Conservation (phyloP, 306 rosid species). For the Hippophae tibetana region DNA sequence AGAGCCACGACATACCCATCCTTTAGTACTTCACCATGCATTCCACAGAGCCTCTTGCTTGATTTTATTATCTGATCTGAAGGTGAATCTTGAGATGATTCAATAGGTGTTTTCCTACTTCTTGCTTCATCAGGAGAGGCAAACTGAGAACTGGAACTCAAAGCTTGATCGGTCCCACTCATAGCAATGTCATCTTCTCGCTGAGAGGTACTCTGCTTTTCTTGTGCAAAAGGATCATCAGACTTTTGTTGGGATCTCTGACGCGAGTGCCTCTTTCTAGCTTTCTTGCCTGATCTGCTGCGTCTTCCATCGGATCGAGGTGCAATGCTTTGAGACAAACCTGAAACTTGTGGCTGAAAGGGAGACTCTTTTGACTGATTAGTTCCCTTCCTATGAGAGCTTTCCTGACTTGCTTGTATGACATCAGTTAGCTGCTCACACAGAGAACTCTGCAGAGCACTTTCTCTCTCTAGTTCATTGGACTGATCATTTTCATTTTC, state of each 20-base stretch:
- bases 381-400: constrained; percentile 53
- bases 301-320: constrained; percentile 76
- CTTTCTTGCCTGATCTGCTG: constrained; percentile 85
- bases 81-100: constrained; percentile 56
- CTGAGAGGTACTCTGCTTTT: constrained; percentile 66
- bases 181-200: constrained; percentile 78
- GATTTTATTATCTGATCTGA: constrained; percentile 45
- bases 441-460: constrained; percentile 40
- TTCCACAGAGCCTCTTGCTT: constrained; percentile 51
- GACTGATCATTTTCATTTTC: constrained; percentile 58
- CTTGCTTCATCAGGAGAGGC: constrained; percentile 70
- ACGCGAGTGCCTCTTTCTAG: constrained; percentile 79
- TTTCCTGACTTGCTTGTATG: constrained; percentile 43
- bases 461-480: constrained; percentile 47
- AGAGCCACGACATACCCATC: constrained; percentile 82
- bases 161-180: constrained; percentile 91
- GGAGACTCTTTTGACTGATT: constrained; percentile 45
- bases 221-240: constrained; percentile 46
- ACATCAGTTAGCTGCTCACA: constrained; percentile 52
- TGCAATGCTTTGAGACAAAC: constrained; percentile 53
- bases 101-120: constrained; percentile 73
- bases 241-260: constrained; percentile 65
- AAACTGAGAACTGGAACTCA: constrained; percentile 71
- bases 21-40: constrained; percentile 60
- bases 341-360: constrained; percentile 55